Percentiles rank a stretch among this genome's conserved stretches.
These are phyloP conservation scores for Camellia japonica DNA, from an alignment of 148 eudicot genomes.

Conservation along the genomic window DNA sequence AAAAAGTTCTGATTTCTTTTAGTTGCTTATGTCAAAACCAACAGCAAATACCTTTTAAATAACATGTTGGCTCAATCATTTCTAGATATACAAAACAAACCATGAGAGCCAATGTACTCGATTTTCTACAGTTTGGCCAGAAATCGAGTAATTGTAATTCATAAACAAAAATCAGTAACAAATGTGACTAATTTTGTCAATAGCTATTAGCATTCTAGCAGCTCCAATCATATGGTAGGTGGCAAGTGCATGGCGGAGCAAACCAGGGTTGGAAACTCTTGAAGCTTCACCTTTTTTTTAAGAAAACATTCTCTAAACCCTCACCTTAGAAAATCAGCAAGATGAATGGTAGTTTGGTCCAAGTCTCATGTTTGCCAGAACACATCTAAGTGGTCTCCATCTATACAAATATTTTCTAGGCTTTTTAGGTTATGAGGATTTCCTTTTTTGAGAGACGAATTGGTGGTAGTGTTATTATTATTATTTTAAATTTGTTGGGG, in stretches of 20 bases:
- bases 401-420: background rate
- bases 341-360: background rate
- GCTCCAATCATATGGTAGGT: background rate
- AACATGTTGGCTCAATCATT: background rate
- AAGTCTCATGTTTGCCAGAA: background rate
- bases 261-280: background rate
- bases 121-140: background rate
- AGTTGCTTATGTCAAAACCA: conserved; percentile 2
- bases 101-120: background rate
- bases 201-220: background rate
- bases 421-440: background rate
- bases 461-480: background rate
- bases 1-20: background rate
- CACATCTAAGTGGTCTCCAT: background rate
- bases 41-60: background rate
- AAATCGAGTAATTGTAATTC: background rate
- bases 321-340: background rate
- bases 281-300: no score
- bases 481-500: background rate
- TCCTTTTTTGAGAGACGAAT: background rate
- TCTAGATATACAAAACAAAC: conserved; percentile 1
- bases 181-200: background rate
- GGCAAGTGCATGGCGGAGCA: background rate
- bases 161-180: background rate
- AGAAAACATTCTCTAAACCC: background rate